Evolutionary conservation across 73 alveolate genomes (phyloP), one percentile per base, ranked within the genome.

Genomic region (Paramecium pentaurelia): DNA sequence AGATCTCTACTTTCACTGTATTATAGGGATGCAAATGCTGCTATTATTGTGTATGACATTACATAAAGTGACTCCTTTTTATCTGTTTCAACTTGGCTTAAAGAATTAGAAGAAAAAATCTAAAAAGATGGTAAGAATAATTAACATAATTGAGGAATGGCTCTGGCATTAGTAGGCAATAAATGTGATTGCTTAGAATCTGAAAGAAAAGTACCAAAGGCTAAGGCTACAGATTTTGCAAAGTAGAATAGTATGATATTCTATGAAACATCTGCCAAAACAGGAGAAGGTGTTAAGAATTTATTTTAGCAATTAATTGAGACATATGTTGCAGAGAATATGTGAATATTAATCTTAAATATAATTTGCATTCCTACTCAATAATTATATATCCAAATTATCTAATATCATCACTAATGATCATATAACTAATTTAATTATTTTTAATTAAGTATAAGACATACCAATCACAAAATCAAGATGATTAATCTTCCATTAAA

Each of bases 21-120:
- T 70, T 96, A 86, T 58, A 95, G 97, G 44, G 95, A 93, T 83
- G 95, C 97, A 27, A 86, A 94, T 60, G 98, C 97, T 12, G 95
- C 95, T 22, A 83, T 95, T 47, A 80, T 92, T 12, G 96, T 95
- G 6, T 95, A 88, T 93, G 98, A 95, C 71, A 77, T 87, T 20
- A 73, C 94, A 12, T 59, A 91, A 73, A 93, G 95, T 64, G 93
- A 80, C 10, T 68, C 96, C 73, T 95, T 94, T 86, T 60, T 6
- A 11, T 77, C 80, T 59, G 86, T 95, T 36, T 86, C 60, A 32
- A 85, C 70, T 47, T 95, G 96, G 88, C 47, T 92, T 42, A 92
- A 44, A 14, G 95, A 92, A 85, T 42, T 92, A n/a, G 93, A 92
- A 42, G 88, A 92, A 11, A 77, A 92, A 92, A 88, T 92, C 60